Evolutionary conservation across 257 asterid species (phyloP).

Genomic region (Petunia secreta): DNA sequence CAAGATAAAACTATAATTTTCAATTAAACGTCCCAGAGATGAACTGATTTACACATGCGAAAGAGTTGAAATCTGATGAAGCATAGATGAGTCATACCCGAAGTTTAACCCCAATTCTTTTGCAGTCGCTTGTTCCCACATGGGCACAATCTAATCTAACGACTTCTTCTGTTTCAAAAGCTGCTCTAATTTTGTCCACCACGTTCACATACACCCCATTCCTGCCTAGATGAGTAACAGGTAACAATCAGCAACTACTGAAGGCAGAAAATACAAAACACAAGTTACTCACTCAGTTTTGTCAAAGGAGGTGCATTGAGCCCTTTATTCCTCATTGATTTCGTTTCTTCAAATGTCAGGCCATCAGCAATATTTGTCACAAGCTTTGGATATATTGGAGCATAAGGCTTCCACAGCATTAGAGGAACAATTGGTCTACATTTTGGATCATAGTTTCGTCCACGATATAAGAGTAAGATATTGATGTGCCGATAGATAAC

Average conservation of each 20-base stretch:
- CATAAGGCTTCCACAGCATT: constrained; percentile 83
- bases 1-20: neutral
- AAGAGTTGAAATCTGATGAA: constrained; percentile 9
- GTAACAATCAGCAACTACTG: constrained; percentile 20
- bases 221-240: constrained; percentile 45
- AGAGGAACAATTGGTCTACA: constrained; percentile 58
- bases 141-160: constrained; percentile 76
- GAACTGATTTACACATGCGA: neutral
- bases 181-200: constrained; percentile 71
- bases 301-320: constrained; percentile 71
- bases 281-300: constrained; percentile 69
- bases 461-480: constrained; percentile 66
- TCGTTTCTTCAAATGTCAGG: constrained; percentile 80
- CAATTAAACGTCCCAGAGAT: neutral
- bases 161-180: constrained; percentile 74
- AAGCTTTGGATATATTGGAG: constrained; percentile 88
- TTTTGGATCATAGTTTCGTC: constrained; percentile 70
- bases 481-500: constrained; percentile 70
- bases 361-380: constrained; percentile 86
- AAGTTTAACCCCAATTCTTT: constrained; percentile 85
- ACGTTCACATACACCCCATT: constrained; percentile 89
- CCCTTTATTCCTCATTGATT: constrained; percentile 73
- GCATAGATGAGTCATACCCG: constrained; percentile 49
- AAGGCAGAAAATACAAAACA: neutral
- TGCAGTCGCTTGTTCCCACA: constrained; percentile 86